Base-by-base conservation (phyloP, 129 eudicot genomes). In the Artemisia tridentata region DNA sequence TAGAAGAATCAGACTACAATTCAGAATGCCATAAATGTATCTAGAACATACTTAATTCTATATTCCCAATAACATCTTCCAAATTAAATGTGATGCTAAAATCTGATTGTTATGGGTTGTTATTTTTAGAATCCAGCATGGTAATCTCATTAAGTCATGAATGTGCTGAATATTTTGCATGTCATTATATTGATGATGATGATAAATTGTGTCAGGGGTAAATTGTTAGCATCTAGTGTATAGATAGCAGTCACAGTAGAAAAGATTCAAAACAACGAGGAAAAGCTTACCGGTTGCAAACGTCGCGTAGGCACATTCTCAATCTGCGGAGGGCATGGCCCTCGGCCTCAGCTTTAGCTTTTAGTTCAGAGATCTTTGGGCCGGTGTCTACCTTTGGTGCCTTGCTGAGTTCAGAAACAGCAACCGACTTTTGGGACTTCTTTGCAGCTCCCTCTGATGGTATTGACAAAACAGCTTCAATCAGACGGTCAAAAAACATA, bases 231-330 rank as follows among this genome's bases (percentile, higher is more conserved):
- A 20, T 56, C 23, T 12, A 41, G 61, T 55, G 23, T 16, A 52
- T 48, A 23, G 19, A 49, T 62, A 62, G 18, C 14, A 18, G 29
- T 17, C 31, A 27, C 21, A 19, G 18, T 15, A 64, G 49, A 20
- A 73, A 34, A 10, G 21, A 9, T 52, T 38, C 17, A 65, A 4
- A 43, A 25, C 12, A 13, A 20, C 53, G 7, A 73, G 2, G 17
- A 69, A 50, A 34, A 19, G 23, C 72, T 76, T 62, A 93, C 99
- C 99, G 84, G 73, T 95, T 95, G 78, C 99, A 95, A 68, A 95
- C 86, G 76, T 95, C 99, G 60, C 99, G 95, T 18, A 95, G 88
- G 71, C 99, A 95, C 99, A 95, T 95, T 58, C 99, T 85, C 75
- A 95, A 53, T 76, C 99, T 88, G 3, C 99, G 89, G 55, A 95